phyloP scores from a whole-genome alignment of 2,329 filamentous ascomycete genomes.

The Microdochium bolleyi region DNA sequence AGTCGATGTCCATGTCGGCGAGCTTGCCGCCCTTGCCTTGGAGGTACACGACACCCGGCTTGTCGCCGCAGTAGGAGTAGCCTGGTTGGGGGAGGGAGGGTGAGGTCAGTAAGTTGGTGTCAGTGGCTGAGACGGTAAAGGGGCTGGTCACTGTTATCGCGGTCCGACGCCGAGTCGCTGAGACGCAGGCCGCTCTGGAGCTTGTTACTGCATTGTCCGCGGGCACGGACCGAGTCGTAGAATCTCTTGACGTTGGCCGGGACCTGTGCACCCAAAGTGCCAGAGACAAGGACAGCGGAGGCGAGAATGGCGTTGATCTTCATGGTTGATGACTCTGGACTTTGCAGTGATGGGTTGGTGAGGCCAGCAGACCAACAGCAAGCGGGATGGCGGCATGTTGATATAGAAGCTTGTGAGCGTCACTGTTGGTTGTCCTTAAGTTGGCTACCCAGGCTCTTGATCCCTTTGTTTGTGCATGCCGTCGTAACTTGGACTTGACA shows the following conservation, averaged over 20 bases:
- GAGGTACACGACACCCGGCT: constrained; percentile 33
- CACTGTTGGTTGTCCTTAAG: too few species aligned
- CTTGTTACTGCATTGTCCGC: constrained; percentile 27
- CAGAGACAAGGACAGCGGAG: neutral
- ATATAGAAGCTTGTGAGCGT: too few species aligned
- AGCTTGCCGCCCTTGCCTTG: constrained; percentile 30
- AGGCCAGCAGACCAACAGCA: neutral
- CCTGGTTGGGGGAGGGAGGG: constrained; percentile 2
- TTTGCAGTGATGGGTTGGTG: too few species aligned
- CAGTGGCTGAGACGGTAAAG: neutral
- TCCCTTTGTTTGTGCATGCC: too few species aligned
- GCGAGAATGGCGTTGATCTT: neutral
- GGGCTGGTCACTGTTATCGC: constrained; percentile 22
- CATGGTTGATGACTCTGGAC: neutral
- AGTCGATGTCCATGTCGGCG: constrained; percentile 51
- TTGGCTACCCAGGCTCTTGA: too few species aligned
- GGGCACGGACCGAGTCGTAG: constrained; percentile 27
- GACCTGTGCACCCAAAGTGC: constrained; percentile 8
- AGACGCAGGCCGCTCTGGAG: constrained; percentile 26
- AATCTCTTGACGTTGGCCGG: constrained; percentile 31
- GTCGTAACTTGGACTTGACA: too few species aligned
- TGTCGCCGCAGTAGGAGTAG: constrained; percentile 34
- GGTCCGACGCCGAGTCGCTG: constrained; percentile 24
- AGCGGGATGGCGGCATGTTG: neutral
- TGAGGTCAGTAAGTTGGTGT: neutral